phyloP scores from a whole-genome alignment of 768 basidiomycete genomes.

The Amanita molliuscula region DNA sequence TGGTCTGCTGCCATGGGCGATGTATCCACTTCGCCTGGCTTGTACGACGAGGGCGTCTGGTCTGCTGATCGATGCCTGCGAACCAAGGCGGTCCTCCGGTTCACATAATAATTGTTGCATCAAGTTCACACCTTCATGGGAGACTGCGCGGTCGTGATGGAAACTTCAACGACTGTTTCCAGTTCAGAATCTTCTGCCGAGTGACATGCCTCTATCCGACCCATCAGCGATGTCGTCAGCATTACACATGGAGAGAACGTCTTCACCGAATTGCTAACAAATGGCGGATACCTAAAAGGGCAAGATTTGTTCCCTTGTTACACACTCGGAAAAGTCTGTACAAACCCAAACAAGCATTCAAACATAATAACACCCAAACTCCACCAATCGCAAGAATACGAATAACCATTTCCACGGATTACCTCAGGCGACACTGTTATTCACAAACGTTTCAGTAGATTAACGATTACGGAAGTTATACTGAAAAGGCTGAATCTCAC shows the following conservation, averaged over 20 bases:
- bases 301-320: conserved; percentile 8
- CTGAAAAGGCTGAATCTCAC: conserved; percentile 45
- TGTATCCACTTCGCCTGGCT: conserved; percentile 66
- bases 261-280: conserved; percentile 82
- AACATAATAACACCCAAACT: conserved; percentile 95
- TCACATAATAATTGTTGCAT: conserved; percentile 90
- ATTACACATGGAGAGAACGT: not conserved
- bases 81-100: conserved; percentile 88
- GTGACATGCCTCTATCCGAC: conserved; percentile 74
- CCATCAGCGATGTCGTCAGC: conserved; percentile 5
- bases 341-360: conserved; percentile 87
- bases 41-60: conserved; percentile 72
- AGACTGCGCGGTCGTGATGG: conserved; percentile 74
- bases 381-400: conserved; percentile 98
- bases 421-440: conserved; percentile 80
- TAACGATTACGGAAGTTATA: conserved; percentile 13
- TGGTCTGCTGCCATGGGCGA: conserved; percentile 33
- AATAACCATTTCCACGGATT: conserved; percentile 85
- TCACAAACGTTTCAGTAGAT: conserved; percentile 11
- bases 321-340: conserved; percentile 13
- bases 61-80: conserved; percentile 56
- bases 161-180: conserved; percentile 84
- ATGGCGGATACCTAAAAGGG: conserved; percentile 73
- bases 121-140: conserved; percentile 78
- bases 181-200: conserved; percentile 94